Evolutionary conservation across 352 stramenopile species (phyloP).

Genomic region (Globisporangium barbulae): DNA sequence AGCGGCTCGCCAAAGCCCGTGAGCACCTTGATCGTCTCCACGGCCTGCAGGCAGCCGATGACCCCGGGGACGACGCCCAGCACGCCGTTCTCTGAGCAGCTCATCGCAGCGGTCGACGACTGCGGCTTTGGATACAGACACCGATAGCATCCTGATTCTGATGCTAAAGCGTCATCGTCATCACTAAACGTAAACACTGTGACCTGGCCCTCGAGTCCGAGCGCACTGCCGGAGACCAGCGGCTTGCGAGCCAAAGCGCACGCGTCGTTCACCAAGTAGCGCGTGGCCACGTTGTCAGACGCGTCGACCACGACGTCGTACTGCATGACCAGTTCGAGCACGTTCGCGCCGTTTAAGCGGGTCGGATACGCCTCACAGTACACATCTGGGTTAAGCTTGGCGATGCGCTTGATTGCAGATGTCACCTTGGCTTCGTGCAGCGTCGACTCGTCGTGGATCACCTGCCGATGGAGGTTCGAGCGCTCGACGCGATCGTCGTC

Average conservation of each 20-base stretch:
- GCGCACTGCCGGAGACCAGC: constrained; percentile 93
- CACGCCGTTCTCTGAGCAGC: constrained; percentile 95
- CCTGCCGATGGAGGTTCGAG: constrained; percentile 97
- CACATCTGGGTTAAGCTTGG: constrained; percentile 83
- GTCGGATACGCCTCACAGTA: constrained; percentile 36
- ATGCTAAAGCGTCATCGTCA: constrained; percentile 21
- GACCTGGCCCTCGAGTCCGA: constrained; percentile 96
- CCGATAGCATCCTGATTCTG: constrained; percentile 90
- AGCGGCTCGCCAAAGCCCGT: constrained; percentile 55
- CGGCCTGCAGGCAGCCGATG: constrained; percentile 92
- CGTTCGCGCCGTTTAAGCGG: constrained; percentile 80
- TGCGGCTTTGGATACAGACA: constrained; percentile 94
- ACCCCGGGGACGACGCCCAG: constrained; percentile 93
- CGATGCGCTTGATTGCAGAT: constrained; percentile 65
- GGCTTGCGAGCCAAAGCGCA: constrained; percentile 84
- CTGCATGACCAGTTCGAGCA: constrained; percentile 57
- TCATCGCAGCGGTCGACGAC: constrained; percentile 42
- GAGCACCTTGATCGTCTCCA: constrained; percentile 93
- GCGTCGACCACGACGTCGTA: constrained; percentile 94
- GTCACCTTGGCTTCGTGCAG: constrained; percentile 88
- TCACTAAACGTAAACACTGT: constrained; percentile 90
- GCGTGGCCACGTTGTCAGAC: constrained; percentile 94
- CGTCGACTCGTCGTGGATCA: constrained; percentile 89
- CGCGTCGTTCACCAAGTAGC: constrained; percentile 96
- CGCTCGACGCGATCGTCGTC: constrained; percentile 95